Percentiles rank a stretch among this genome's conserved stretches.
These are phyloP conservation scores for Cystobasidium slooffiae DNA, from an alignment of 1,284 basidiomycete species.

Conservation along the genomic window DNA sequence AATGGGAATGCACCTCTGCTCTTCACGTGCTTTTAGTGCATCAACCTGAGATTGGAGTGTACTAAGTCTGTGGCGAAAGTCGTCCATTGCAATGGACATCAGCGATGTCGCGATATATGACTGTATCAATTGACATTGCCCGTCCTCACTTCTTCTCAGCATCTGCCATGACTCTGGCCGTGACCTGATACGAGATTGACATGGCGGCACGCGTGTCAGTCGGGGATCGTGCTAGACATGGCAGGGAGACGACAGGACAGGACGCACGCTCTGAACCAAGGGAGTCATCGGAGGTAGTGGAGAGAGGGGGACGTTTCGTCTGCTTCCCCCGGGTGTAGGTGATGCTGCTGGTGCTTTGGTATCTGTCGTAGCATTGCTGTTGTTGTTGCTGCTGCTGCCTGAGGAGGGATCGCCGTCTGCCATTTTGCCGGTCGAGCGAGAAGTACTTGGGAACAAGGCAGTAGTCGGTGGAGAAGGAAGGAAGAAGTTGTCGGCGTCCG, in stretches of 20 bases:
- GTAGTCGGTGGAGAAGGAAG: slow-evolving; percentile 24
- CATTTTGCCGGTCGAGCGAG: neutral
- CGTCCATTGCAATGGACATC: neutral
- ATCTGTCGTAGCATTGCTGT: neutral
- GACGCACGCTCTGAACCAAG: slow-evolving; percentile 17
- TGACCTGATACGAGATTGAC: neutral
- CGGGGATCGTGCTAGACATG: neutral
- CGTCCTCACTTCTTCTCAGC: slow-evolving; percentile 15
- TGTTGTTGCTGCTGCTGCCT: neutral
- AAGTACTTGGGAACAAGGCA: neutral
- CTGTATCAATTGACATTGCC: neutral
- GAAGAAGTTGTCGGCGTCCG: neutral
- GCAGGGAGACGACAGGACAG: neutral
- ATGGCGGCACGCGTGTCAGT: neutral
- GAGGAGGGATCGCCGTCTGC: slow-evolving; percentile 10
- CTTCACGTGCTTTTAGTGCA: slow-evolving; percentile 22
- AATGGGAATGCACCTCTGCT: slow-evolving; percentile 13
- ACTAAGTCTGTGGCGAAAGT: slow-evolving; percentile 2
- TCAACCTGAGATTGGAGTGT: slow-evolving; percentile 19
- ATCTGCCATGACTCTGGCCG: slow-evolving; percentile 24
- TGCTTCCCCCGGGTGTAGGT: neutral
- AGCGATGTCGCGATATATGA: neutral
- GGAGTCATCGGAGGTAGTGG: slow-evolving; percentile 16
- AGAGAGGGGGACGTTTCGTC: neutral
- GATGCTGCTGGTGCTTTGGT: neutral